Percentiles rank a stretch among this genome's conserved stretches.
Conservation (phyloP, 768 basidiomycete genomes). For the Tricholoma hemisulphureum region DNA sequence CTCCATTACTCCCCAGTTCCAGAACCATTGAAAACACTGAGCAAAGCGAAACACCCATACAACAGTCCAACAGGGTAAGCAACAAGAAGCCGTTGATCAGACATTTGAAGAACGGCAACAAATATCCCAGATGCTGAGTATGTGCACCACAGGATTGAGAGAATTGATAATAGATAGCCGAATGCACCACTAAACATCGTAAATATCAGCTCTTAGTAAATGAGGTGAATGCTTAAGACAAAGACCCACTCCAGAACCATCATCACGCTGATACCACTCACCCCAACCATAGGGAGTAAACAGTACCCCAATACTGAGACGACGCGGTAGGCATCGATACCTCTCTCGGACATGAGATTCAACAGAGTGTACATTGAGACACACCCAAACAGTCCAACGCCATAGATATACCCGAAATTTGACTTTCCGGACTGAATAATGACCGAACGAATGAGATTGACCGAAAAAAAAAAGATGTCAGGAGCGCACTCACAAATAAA, state of each 20-base stretch:
- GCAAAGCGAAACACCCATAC: slow-evolving; percentile 90
- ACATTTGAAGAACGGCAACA: slow-evolving; percentile 92
- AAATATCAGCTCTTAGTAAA: slow-evolving; percentile 4
- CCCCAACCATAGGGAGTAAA: slow-evolving; percentile 92
- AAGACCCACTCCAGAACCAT: slow-evolving; percentile 82
- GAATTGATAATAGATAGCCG: slow-evolving; percentile 78
- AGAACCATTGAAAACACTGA: slow-evolving; percentile 82
- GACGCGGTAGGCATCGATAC: slow-evolving; percentile 93
- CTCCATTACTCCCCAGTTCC: slow-evolving; percentile 22
- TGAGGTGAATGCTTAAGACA: slow-evolving; percentile 3
- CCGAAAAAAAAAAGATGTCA: background rate
- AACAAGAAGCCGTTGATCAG: slow-evolving; percentile 89
- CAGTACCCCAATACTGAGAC: slow-evolving; percentile 97
- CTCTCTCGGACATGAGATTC: slow-evolving; percentile 94
- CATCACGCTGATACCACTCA: slow-evolving; percentile 85
- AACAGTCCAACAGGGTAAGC: slow-evolving; percentile 95
- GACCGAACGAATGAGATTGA: background rate
- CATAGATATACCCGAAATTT: slow-evolving; percentile 98
- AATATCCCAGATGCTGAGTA: slow-evolving; percentile 96
- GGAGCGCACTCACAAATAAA: slow-evolving; percentile 67
- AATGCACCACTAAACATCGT: slow-evolving; percentile 61
- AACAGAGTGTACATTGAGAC: slow-evolving; percentile 90
- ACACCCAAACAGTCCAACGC: slow-evolving; percentile 93
- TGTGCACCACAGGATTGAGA: slow-evolving; percentile 95
- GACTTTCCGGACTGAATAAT: slow-evolving; percentile 88